A percentile compares a stretch with the other conserved stretches of the same genome.
Conservation (phyloP, 106 monocot species). For the Acorus calamus region DNA sequence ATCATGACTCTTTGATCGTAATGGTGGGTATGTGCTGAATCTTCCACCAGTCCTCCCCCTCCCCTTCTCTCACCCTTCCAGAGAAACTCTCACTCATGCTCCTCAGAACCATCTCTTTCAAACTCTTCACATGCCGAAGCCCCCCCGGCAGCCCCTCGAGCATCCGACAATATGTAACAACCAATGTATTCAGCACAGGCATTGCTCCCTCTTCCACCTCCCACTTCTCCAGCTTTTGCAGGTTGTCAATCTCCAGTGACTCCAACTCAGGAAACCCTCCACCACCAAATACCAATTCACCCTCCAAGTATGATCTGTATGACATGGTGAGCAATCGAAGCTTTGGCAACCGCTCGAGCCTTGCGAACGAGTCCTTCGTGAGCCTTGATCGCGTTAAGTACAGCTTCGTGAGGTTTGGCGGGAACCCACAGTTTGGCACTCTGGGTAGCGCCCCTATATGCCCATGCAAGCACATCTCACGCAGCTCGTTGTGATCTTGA, state of each 20-base stretch:
- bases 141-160: slow-evolving; percentile 2
- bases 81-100: slow-evolving; percentile 1
- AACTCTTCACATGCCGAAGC: not conserved
- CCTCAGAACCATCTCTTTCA: not conserved
- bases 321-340: not conserved
- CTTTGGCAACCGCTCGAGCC: not conserved
- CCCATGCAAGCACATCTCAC: not conserved
- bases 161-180: not conserved
- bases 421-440: not conserved
- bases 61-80: not conserved
- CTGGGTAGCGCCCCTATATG: not conserved
- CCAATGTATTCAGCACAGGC: not conserved
- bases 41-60: slow-evolving; percentile 10
- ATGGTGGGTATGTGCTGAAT: slow-evolving; percentile 1
- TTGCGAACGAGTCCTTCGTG: not conserved
- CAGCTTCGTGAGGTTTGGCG: not conserved
- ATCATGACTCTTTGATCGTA: slow-evolving; percentile 3
- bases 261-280: slow-evolving; percentile 2
- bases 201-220: slow-evolving; percentile 8
- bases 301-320: not conserved
- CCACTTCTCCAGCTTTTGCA: slow-evolving; percentile 4
- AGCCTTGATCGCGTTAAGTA: not conserved
- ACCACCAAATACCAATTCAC: not conserved
- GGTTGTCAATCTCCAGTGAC: not conserved
- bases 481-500: not conserved